Base-by-base conservation (phyloP, 1,139 yeast species). In the Suhomyces choctaworum region DNA sequence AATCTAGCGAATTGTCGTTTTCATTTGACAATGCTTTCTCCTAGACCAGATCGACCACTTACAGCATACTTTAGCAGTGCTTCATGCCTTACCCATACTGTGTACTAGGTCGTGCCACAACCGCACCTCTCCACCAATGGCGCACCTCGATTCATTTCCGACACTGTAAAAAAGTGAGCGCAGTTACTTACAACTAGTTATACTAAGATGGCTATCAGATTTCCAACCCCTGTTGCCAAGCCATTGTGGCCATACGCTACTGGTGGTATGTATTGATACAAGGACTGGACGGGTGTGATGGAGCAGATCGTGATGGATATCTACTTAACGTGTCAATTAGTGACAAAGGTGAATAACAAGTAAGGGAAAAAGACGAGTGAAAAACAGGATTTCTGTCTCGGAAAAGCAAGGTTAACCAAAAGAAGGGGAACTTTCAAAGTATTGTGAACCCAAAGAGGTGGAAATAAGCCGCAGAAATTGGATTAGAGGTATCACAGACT, bases 211-310 rank as follows among this genome's bases (percentile, higher is more conserved):
- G 50, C 48, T 40, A 41, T 45, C 38, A 64, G 56, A 59, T 70
- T 63, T 52, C 62, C 73, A 49, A 68, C 74, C 48, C 76, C 76
- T 51, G 66, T 70, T 47, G 58, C 67, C 48, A 70, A 70, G 52
- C 54, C 60, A 48, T 66, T 59, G 62, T 70, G 76, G 76, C 76
- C 76, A 52, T 70, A 67, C 47, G 73, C 68, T 40, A 62, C 64
- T 51, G 76, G 76, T 56, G 75, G 76, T 70, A 70, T 61, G 76
- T 70, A 62, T 31, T 15, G 25, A 16, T 13, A 12, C 24, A 28
- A 12, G 10, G 15, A n/a, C 5, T 15, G 6, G 7, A 28, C 10
- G n/a, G 13, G 31, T 14, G 19, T n/a, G 19, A 22, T 11, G n/a
- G 10, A 2, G 7, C 13, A 27, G 24, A 27, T 27, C 21, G 30